Percentiles rank a stretch among this genome's conserved stretches.
phyloP scores from a whole-genome alignment of 2,329 filamentous ascomycete genomes.

The Biscogniauxia sp. region DNA sequence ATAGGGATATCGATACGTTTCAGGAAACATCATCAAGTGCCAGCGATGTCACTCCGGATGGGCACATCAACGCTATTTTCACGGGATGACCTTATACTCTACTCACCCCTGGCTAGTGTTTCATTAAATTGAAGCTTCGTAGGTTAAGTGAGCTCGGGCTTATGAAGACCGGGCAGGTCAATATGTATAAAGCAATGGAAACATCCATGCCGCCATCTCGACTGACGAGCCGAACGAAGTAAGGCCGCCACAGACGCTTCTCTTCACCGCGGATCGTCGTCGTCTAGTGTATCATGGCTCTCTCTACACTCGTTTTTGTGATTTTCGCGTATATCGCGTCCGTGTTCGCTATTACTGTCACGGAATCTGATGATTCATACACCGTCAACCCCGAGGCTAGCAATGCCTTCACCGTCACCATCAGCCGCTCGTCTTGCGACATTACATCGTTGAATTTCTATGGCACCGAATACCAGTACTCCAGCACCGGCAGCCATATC shows the following conservation, averaged over 20 bases:
- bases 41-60: too few species aligned
- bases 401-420: conserved; percentile 28
- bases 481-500: conserved; percentile 47
- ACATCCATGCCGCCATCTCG: neutral
- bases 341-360: conserved; percentile 27
- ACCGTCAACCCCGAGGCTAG: conserved; percentile 27
- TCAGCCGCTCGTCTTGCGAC: conserved; percentile 43
- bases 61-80: too few species aligned
- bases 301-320: neutral
- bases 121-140: too few species aligned
- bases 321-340: conserved; percentile 24
- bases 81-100: too few species aligned
- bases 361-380: conserved; percentile 20
- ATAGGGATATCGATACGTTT: too few species aligned
- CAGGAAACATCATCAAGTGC: too few species aligned
- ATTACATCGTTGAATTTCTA: conserved; percentile 52
- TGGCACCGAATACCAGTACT: conserved; percentile 50
- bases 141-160: neutral
- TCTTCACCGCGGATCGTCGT: neutral
- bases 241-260: neutral
- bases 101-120: too few species aligned
- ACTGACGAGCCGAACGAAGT: neutral
- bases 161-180: neutral
- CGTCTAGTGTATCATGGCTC: neutral
- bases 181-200: neutral